These are phyloP conservation scores for Sporodiniella umbellata DNA, from an alignment of 371 early-diverging fungal species.

Conservation along the genomic window DNA sequence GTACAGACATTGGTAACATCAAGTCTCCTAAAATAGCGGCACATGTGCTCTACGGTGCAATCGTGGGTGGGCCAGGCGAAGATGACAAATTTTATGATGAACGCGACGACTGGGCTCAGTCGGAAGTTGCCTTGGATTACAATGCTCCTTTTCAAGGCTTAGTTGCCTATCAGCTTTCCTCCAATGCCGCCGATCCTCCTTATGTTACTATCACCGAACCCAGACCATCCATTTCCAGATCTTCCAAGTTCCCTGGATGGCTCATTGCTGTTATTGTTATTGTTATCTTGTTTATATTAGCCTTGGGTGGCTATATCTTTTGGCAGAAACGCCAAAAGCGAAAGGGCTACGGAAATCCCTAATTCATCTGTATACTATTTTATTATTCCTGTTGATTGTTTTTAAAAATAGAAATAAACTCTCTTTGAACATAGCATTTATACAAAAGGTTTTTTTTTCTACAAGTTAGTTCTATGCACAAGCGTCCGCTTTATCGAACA, in stretches of 20 bases:
- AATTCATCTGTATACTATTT: neutral
- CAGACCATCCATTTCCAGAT: conserved; percentile 24
- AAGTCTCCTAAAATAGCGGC: conserved; percentile 36
- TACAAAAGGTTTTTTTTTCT: no score
- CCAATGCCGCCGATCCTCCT: conserved; percentile 42
- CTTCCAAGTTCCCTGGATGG: conserved; percentile 25
- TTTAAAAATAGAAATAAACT: no score
- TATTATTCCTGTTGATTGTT: no score
- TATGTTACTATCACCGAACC: conserved; percentile 48
- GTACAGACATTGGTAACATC: conserved; percentile 42
- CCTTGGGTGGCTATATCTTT: conserved; percentile 9
- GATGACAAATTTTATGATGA: conserved; percentile 53
- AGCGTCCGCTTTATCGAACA: no score
- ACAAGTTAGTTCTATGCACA: no score
- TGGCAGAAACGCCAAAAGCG: conserved; percentile 17
- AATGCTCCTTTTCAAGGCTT: conserved; percentile 63
- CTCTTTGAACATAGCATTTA: no score
- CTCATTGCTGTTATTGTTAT: conserved; percentile 52
- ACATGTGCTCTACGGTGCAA: conserved; percentile 52
- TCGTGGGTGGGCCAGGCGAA: conserved; percentile 62
- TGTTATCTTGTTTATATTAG: conserved; percentile 18
- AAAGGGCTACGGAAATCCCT: neutral
- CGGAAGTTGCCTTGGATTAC: conserved; percentile 63
- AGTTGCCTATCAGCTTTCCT: conserved; percentile 57
- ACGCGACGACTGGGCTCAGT: conserved; percentile 46